Evolutionary conservation across 108 stramenopile genomes (phyloP).

Genomic region (Phaeodactylum tricornutum): DNA sequence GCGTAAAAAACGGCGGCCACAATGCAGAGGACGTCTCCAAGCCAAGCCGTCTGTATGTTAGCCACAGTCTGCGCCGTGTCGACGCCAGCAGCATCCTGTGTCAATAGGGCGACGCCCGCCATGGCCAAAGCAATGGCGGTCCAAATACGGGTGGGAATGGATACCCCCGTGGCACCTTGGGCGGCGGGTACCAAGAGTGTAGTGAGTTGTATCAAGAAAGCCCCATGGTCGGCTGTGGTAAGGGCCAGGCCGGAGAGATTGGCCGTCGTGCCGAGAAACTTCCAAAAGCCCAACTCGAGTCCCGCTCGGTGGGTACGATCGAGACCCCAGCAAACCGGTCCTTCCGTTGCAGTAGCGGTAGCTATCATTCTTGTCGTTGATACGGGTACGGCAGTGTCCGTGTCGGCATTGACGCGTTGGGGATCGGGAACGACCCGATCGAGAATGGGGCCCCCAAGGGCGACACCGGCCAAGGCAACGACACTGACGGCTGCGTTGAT

Average conservation of each 20-base stretch:
- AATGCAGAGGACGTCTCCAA: slow-evolving; percentile 54
- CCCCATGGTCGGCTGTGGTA: slow-evolving; percentile 75
- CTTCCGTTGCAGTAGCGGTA: not conserved
- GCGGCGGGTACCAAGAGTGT: slow-evolving; percentile 61
- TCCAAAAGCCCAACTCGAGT: slow-evolving; percentile 45
- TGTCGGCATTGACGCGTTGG: slow-evolving; percentile 7
- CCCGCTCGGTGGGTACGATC: slow-evolving; percentile 20
- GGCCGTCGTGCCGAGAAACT: slow-evolving; percentile 56
- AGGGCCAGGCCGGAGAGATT: slow-evolving; percentile 59
- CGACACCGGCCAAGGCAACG: slow-evolving; percentile 45
- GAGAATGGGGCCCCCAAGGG: slow-evolving; percentile 34
- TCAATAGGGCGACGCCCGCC: slow-evolving; percentile 53
- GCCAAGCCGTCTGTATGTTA: slow-evolving; percentile 15
- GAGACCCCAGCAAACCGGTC: not conserved
- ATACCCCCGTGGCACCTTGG: slow-evolving; percentile 57
- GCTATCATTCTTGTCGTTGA: not conserved
- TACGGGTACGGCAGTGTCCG: not conserved
- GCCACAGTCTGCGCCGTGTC: not conserved
- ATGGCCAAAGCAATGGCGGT: slow-evolving; percentile 47
- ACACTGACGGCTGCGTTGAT: slow-evolving; percentile 56
- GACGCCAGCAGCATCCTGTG: slow-evolving; percentile 39
- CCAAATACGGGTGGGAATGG: slow-evolving; percentile 55
- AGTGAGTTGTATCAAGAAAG: slow-evolving; percentile 67
- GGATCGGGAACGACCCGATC: slow-evolving; percentile 6
- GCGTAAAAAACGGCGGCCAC: slow-evolving; percentile 67